A percentile compares a stretch with the other conserved stretches of the same genome.
Conservation (phyloP, 164 flowering plant species). For the Stephania japonica region DNA sequence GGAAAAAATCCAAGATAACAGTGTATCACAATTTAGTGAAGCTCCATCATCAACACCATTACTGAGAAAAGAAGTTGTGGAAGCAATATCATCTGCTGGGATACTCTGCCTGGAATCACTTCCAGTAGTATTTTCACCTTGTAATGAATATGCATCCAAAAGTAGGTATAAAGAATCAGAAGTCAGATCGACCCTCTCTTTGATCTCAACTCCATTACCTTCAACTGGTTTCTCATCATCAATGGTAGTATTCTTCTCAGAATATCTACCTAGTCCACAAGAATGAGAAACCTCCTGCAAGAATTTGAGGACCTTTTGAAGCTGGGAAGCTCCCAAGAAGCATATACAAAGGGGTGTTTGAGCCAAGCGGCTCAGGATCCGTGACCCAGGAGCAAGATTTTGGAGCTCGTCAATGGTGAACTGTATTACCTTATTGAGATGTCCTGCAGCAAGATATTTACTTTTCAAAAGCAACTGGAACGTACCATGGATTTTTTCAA, state of each 20-base stretch:
- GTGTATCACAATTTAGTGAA: constrained; percentile 34
- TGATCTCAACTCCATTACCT: constrained; percentile 28
- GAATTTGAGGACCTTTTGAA: constrained; percentile 64
- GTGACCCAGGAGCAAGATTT: constrained; percentile 47
- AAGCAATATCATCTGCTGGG: constrained; percentile 19
- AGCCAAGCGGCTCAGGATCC: constrained; percentile 52
- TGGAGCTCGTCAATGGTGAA: constrained; percentile 80
- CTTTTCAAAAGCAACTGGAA: constrained; percentile 64
- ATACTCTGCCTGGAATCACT: constrained; percentile 18
- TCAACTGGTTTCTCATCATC: constrained; percentile 39
- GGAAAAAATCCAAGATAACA: constrained; percentile 76
- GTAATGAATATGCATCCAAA: constrained; percentile 52
- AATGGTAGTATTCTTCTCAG: constrained; percentile 42
- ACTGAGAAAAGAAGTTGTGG: constrained; percentile 14
- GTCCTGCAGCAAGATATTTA: constrained; percentile 72
- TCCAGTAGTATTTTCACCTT: constrained; percentile 18
- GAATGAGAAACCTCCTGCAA: constrained; percentile 77
- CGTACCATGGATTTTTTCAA: constrained; percentile 56
- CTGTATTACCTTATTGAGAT: constrained; percentile 71
- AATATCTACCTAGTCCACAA: constrained; percentile 58
- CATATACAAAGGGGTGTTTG: constrained; percentile 84
- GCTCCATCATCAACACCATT: constrained; percentile 30
- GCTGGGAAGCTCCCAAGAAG: constrained; percentile 72
- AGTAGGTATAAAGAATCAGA: constrained; percentile 51
- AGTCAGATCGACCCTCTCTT: constrained; percentile 55